Evolutionary conservation across 2,329 filamentous ascomycete species (phyloP), one percentile per base, ranked within the genome.

Genomic region (Magnaporthiopsis incrustans): DNA sequence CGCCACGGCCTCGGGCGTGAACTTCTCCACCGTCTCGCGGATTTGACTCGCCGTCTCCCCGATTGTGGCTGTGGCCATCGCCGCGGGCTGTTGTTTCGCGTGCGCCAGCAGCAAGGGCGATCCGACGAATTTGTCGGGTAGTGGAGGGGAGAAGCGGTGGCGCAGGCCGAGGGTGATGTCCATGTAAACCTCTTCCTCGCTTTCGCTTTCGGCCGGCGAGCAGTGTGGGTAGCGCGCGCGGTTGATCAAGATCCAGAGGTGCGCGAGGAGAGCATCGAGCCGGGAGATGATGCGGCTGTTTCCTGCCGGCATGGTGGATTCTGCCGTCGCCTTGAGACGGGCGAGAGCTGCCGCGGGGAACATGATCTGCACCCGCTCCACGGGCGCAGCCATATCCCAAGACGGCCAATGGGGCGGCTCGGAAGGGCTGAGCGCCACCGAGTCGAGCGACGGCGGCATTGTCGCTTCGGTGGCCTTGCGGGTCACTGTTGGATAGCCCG

Each of bases 221-320:
- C 25, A 18, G 2, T n/a, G 30, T 11, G 25, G 38, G n/a, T 61
- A 30, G 1, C 79, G 74, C 0, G 80, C 77, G 8, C 74, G 75
- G 64, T 76, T 79, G 64, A 83, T 76, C 0, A 73, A 68, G 1
- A 73, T 71, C 78, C 78, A 82, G 22, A 82, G 65, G 64, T 82
- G 78, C 0, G 79, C 79, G 5, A 82, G 68, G 1, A 80, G 67
- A 0, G 78, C 76, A 59, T 82, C 81, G 15, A 78, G 77, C 50
- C 77, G 75, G 8, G 77, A 80, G 22, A 80, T 69, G 38, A 44
- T 22, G 22, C 65, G 60, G 4, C 65, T 59, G 14, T 64, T 33
- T 18, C 38, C 57, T 61, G 32, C 26, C 8, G 64, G 58, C 25
- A 53, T 22, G 66, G 64, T 57, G 65, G 50, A 58, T 0, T 67